These are phyloP conservation scores for Acmispon strigosus DNA, from an alignment of 306 rosid species.

Conservation along the genomic window DNA sequence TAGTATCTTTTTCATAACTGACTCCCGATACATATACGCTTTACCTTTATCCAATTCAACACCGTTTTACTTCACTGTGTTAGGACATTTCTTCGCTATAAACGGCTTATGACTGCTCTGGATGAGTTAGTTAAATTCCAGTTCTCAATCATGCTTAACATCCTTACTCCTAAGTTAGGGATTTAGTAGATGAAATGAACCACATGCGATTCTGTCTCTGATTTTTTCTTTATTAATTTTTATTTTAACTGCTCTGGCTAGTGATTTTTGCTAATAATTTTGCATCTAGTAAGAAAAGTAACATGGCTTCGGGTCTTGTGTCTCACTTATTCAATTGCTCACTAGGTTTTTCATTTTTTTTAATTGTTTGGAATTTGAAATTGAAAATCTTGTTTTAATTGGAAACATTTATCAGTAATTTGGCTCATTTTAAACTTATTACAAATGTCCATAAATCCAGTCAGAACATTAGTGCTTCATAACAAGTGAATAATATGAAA, in stretches of 20 bases:
- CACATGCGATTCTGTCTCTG: neutral
- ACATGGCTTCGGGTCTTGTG: neutral
- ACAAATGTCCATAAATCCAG: no score
- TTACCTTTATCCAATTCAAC: neutral
- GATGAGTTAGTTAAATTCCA: neutral
- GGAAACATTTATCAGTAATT: neutral
- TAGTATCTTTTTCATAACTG: neutral
- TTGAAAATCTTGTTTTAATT: constrained; percentile 7
- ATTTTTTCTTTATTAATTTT: no score
- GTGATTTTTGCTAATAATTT: neutral
- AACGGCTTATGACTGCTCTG: neutral
- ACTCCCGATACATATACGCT: neutral
- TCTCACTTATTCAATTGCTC: neutral
- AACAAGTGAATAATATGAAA: neutral
- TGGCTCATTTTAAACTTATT: neutral
- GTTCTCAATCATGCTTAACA: no score
- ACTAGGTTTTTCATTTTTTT: neutral
- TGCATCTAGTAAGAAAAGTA: neutral
- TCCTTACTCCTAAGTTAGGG: no score
- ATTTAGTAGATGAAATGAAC: no score
- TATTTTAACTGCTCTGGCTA: neutral
- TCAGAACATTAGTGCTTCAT: neutral
- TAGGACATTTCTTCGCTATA: neutral
- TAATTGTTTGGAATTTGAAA: neutral
- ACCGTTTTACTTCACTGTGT: neutral